Conservation (phyloP, 805 yeast genomes). For the Wickerhamiella allomyrinae region DNA sequence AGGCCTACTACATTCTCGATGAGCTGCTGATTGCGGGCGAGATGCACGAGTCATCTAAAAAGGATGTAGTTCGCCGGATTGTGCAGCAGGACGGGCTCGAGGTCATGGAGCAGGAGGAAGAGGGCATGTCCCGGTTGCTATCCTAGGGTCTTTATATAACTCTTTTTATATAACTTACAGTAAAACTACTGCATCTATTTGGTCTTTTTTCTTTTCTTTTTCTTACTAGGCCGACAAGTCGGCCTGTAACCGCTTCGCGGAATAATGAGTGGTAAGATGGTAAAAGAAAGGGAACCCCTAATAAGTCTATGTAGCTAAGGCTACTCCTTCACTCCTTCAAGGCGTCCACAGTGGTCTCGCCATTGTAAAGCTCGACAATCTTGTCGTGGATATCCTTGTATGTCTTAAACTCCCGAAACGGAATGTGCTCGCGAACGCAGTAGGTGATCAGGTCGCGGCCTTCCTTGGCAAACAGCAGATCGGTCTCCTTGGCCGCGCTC, state of each 20-base stretch:
- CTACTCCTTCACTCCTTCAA: too few species aligned
- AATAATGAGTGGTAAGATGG: too few species aligned
- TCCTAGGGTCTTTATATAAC: constrained; percentile 1
- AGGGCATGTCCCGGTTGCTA: constrained; percentile 18
- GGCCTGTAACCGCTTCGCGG: too few species aligned
- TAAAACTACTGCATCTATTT: too few species aligned
- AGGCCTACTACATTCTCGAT: constrained; percentile 84
- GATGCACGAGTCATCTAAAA: constrained; percentile 66
- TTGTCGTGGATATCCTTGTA: constrained; percentile 60
- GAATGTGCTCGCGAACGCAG: constrained; percentile 67
- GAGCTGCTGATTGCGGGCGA: constrained; percentile 84
- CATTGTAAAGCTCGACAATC: constrained; percentile 40
- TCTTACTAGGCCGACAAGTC: too few species aligned
- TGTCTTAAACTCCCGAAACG: constrained; percentile 67
- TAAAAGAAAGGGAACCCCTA: too few species aligned
- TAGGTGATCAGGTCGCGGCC: constrained; percentile 82
- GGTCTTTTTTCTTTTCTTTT: too few species aligned
- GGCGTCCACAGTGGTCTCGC: constrained; percentile 21
- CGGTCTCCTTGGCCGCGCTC: constrained; percentile 90
- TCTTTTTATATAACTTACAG: neutral
- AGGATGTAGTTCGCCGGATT: constrained; percentile 63
- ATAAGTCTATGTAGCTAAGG: too few species aligned
- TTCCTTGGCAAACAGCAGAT: constrained; percentile 79
- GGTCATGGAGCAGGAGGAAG: constrained; percentile 49
- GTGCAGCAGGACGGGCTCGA: constrained; percentile 81